Evolutionary conservation across 805 yeast species (phyloP), one percentile per base, ranked within the genome.

Genomic region (Yueomyces sinensis): DNA sequence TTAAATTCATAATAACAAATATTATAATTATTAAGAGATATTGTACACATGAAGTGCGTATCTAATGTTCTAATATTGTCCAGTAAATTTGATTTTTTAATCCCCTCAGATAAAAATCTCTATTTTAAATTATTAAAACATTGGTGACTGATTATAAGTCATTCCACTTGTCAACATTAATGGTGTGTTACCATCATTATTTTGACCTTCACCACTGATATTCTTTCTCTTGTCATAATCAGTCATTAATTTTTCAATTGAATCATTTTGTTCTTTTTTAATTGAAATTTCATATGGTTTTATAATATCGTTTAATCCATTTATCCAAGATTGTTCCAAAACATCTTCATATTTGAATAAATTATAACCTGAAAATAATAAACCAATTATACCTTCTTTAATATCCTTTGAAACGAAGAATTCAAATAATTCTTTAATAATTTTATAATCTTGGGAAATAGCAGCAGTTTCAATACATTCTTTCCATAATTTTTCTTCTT

Each of bases 351-450:
- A 75, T 35, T 74, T 73, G 44, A 91, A 66, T 51, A 78, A 65
- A 34, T 79, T 82, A 58, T 91, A 91, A 50, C 93, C 82, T 5
- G 83, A 65, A 63, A 79, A 91, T 52, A 91, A 68, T 41, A 87
- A 72, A 5, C 95, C 96, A 49, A 86, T 80, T 54, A 84, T 82
- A 50, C 95, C 82, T 65, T 91, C 98, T 60, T 79, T 84, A 64
- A 91, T 91, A 46, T 95, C 97, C 28, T 94, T 83, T 49, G 89
- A 96, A 40, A 91, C 96, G 58, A 91, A 91, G 64, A 89, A 91
- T 35, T 79, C 71, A 56, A 91, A 65, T 43, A 83, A 65, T 40
- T 91, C 97, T 57, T 83, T 89, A 25, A 94, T 87, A 52, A 89
- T 79, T 55, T 82, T 86, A 9, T 72, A 51, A 44, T 78, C 77